Evolutionary conservation across 768 basidiomycete species (phyloP).

Genomic region (Kwoniella botswanensis): DNA sequence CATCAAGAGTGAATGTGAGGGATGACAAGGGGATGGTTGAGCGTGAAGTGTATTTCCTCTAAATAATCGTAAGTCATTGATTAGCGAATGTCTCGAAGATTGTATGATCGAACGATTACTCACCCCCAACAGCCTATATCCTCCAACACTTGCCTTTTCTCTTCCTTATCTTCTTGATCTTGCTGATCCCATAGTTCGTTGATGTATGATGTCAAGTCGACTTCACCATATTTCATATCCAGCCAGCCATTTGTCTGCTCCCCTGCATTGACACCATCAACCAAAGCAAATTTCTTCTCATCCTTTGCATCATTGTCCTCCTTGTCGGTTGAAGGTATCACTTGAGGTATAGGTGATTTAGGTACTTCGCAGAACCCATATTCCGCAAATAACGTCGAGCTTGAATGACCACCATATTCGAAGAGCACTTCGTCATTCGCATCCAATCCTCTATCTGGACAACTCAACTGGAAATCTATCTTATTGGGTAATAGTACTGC

Average conservation of each 20-base stretch:
- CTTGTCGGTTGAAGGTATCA: constrained; percentile 5
- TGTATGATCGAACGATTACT: background rate
- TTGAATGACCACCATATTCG: constrained; percentile 79
- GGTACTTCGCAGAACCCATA: constrained; percentile 76
- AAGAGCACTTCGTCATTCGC: constrained; percentile 73
- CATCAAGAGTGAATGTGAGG: constrained; percentile 70
- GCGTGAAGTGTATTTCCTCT: constrained; percentile 83
- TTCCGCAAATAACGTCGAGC: constrained; percentile 78
- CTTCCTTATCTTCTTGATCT: constrained; percentile 60
- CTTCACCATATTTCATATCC: constrained; percentile 61
- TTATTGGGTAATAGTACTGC: constrained; percentile 36
- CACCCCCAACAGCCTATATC: constrained; percentile 86
- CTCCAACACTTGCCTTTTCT: constrained; percentile 66
- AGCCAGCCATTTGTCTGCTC: constrained; percentile 39
- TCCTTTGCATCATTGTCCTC: background rate
- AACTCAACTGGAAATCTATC: constrained; percentile 59
- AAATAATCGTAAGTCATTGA: constrained; percentile 3
- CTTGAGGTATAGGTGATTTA: background rate
- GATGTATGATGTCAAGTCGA: constrained; percentile 69
- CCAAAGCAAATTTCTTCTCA: background rate
- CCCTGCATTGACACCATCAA: constrained; percentile 14
- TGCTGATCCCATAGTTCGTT: constrained; percentile 45
- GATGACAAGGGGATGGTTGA: constrained; percentile 68
- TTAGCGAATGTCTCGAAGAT: too few species aligned
- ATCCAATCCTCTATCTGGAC: constrained; percentile 60